Base-by-base conservation (phyloP, 345 rosid genomes). In the Ceriops zippeliana region DNA sequence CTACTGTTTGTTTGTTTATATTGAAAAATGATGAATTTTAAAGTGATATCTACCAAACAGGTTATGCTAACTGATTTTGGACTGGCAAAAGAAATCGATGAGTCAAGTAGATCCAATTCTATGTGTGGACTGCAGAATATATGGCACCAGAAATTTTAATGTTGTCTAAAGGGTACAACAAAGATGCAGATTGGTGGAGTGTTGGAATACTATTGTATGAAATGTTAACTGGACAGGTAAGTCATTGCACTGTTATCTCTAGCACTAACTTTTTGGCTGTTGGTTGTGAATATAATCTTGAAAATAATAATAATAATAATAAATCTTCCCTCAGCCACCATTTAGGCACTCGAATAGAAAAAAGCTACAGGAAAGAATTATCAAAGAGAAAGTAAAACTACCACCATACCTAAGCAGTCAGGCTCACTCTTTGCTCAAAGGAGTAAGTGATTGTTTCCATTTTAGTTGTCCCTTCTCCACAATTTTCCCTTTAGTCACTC, bases 101-200 rank as follows among this genome's bases (percentile, higher is more conserved):
- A 80, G 62, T 82, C 79, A 20, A 72, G 89, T 65, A 79, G 88
- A 78, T 89, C 89, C 24, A 85, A 86, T 79, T 86, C 95, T 51
- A 79, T 86, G 91, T 89, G 91, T 5, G 89, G 58, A 85, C 91
- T 20, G 84, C 88, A 0, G 95, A 89, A 60, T 89, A 89, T 81
- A 86, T 89, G 93, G 90, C 93, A 75, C 90, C 90, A 1, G 90
- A 89, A 78, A 85, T 86, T 62, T 71, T 89, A 72, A 82, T 73
- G 53, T 83, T 73, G 53, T 83, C 87, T 38, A 89, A 81, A 81
- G 88, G 95, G 53, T 88, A 89, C 78, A 82, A 82, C 70, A 86
- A 89, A 71, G 86, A 86, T 76, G 95, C 89, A 1, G 91, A 86
- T 67, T 89, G 91, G 95, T 89, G 91, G 91, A 89, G 95, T 52